Conservation (phyloP, 1,284 basidiomycete species). For the Apiotrichum gamsii region DNA sequence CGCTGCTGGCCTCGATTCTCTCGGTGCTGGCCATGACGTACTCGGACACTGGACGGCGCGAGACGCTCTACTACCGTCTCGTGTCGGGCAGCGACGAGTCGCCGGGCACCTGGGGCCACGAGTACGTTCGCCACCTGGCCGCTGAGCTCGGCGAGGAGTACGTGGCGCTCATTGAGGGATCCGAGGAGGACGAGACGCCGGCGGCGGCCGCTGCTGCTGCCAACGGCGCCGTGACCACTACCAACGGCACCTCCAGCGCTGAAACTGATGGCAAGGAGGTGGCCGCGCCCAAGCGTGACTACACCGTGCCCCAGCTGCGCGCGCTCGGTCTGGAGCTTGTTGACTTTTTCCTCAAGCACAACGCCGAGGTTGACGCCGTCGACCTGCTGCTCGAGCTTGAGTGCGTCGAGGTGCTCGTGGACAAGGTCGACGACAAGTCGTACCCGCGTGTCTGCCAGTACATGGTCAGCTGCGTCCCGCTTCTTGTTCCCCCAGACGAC, state of each 20-base stretch:
- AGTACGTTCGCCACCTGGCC: slow-evolving; percentile 95
- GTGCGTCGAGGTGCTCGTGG: slow-evolving; percentile 70
- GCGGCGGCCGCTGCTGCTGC: no score
- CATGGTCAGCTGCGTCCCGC: slow-evolving; percentile 91
- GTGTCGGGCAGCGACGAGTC: slow-evolving; percentile 75
- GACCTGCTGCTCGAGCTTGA: slow-evolving; percentile 93
- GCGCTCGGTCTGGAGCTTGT: slow-evolving; percentile 79
- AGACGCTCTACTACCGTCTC: slow-evolving; percentile 86
- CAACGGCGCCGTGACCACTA: neutral
- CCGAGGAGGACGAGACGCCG: slow-evolving; percentile 48
- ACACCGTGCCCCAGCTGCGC: slow-evolving; percentile 59
- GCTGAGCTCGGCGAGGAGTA: slow-evolving; percentile 96
- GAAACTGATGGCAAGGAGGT: slow-evolving; percentile 6
- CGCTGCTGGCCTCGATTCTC: slow-evolving; percentile 94
- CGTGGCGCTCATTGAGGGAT: slow-evolving; percentile 30
- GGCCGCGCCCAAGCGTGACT: slow-evolving; percentile 19
- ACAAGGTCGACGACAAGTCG: slow-evolving; percentile 69
- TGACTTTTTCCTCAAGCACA: slow-evolving; percentile 85
- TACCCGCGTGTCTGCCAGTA: slow-evolving; percentile 93
- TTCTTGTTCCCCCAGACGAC: slow-evolving; percentile 92
- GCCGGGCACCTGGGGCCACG: slow-evolving; percentile 96
- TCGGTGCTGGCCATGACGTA: slow-evolving; percentile 99
- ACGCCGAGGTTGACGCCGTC: slow-evolving; percentile 97
- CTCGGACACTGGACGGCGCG: slow-evolving; percentile 89
- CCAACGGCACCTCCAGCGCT: slow-evolving; percentile 14